Evolutionary conservation across 306 rosid species (phyloP), one percentile per base, ranked within the genome.

Genomic region (Sechiopsis laciniata): DNA sequence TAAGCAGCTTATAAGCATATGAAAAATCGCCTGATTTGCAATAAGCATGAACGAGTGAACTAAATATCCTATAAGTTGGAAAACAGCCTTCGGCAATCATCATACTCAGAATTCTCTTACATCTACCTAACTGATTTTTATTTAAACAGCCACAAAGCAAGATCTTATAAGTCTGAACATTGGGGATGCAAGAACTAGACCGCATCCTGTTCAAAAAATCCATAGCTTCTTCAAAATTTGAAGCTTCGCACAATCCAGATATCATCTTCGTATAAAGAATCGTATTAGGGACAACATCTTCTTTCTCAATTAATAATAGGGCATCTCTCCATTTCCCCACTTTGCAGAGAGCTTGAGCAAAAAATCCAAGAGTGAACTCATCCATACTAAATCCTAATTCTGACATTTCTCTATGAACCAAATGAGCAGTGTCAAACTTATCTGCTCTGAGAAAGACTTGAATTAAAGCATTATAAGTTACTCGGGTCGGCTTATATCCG

Each of bases 21-120:
- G 83, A 83, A 75, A 87, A 85, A 74, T 91, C 96, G 55, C 58
- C 78, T 0, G 85, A 81, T 83, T 77, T 87, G 77, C 97, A 88
- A 83, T 77, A 88, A 64, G 87, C 91, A 84, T 88, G 92, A 45
- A 88, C 88, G 60, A 91, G 92, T 80, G 88, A 84, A 84, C 82
- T 84, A 87, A 87, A 88, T 64, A 91, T 88, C 74, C 78, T 84
- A 20, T 80, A 87, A 79, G 84, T 88, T 0, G 96, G 97, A 79
- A 84, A 85, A 85, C 97, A 88, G 20, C 96, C 97, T 78, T 91
- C 97, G 1, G 82, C 56, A 72, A 87, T 87, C 97, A 91, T 91
- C 96, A 84, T 87, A 81, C 84, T 81, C 22, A 91, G 85, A 88
- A 91, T 85, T 71, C 97, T 88, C 88, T 88, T 91, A 74, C 96